Evolutionary conservation across 2,329 filamentous ascomycete species (phyloP), one percentile per base, ranked within the genome.

Genomic region (Fusarium sp.): DNA sequence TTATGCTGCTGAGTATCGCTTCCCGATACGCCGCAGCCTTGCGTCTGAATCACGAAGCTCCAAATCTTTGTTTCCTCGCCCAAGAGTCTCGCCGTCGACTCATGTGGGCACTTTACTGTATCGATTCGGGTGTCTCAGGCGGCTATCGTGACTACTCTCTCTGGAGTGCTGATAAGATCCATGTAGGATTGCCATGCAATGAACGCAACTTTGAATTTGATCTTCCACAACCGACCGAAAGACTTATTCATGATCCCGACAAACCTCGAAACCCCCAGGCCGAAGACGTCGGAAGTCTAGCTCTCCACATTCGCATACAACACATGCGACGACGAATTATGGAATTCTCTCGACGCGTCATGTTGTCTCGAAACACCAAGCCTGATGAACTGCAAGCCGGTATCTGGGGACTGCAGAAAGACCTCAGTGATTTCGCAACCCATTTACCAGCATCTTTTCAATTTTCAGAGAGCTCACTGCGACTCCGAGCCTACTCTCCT

Each of bases 401-500:
- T 19, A 80, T 89, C 18, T 84, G 87, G 49, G 80, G 81, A 3
- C 78, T 86, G 12, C 85, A 87, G 64, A 85, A 86, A 68, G 85
- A 86, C 38, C 84, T 90, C 8, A 84, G 85, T 19, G 84, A 85
- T 18, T 90, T 90, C 67, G 87, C 88, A 50, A 83, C 85, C 25
- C 82, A 88, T 30, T 78, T 90, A 9, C 88, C 88, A 3, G 81
- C 85, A 0, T 89, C 87, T 15, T 90, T 90, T 72, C 86, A 87
- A 52, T 90, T 88, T 78, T 89, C 87, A 16, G 88, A 89, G 68
- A 86, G 83, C 69, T 89, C 89, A 35, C 81, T 89, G 8, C 84
- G 87, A 19, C 81, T 90, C 30, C 85, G 88, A 10, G 86, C 87
- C 6, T 90, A 89, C 73, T 90, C 88, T 2, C 86, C 88, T 5